Evolutionary conservation across 306 rosid species (phyloP), one percentile per base, ranked within the genome.

Genomic region (Trichosanthes truncata): DNA sequence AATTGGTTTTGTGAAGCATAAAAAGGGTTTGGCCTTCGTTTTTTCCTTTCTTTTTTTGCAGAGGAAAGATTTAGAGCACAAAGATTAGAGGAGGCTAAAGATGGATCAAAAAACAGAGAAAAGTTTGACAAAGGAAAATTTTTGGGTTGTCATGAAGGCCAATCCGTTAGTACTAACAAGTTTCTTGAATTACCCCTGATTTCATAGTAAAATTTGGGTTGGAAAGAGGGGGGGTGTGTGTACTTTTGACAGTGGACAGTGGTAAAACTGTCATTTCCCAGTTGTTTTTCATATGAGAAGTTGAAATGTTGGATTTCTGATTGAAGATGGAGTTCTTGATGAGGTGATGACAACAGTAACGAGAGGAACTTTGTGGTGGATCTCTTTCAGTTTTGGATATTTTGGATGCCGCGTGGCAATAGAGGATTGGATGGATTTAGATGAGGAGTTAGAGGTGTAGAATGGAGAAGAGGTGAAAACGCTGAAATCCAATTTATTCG

Each of bases 381-480:
- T 84, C 80, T 73, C 78, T 7, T 82, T 17, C 18, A 67, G 51
- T 76, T 77, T 23, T 85, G 96, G 96, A 91, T 89, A 90, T 88
- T 85, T 85, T 78, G 11, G 13, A 65, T 76, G 88, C 82, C 97
- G 92, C 87, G 63, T 90, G 98, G 93, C 93, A 84, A 33, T 8
- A 81, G 38, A 49, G 23, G 83, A 79, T 73, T 95, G 97, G 97
- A 79, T 83, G 46, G 71, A 86, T 82, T 81, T 82, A 83, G 98
- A 92, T 95, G 85, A 90, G 96, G 89, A 85, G 81, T 91, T 85
- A 71, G 84, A 84, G 97, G 93, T 87, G 89, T 80, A 86, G 93
- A 84, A 67, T 80, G 88, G 84, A 86, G 86, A 86, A 76, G 93
- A 88, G 51, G 72, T 89, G 79, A 80, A 40, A 68, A 68, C 29